Conservation (phyloP, 306 rosid genomes). For the Corylus americana region DNA sequence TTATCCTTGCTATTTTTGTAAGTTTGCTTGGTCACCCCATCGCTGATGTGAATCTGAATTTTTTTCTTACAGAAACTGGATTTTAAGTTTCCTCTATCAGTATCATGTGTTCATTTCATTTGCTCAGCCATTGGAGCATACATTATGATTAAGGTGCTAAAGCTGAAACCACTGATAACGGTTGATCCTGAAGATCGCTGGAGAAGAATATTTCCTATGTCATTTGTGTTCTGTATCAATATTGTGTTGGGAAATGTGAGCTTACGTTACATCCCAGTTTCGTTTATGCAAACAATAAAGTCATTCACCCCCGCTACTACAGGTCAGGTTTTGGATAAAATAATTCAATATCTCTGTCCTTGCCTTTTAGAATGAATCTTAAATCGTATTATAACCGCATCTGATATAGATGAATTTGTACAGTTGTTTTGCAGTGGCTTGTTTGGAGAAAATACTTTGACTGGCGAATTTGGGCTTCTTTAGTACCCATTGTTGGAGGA, state of each 20-base stretch:
- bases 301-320: constrained; percentile 99
- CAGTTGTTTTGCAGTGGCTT: constrained; percentile 94
- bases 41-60: constrained; percentile 11
- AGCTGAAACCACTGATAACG: constrained; percentile 77
- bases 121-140: constrained; percentile 90
- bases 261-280: constrained; percentile 93
- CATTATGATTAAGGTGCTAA: constrained; percentile 74
- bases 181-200: constrained; percentile 92
- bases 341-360: constrained; percentile 2
- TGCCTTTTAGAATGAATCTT: constrained; percentile 6
- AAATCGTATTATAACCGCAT: constrained; percentile 16
- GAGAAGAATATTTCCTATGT: constrained; percentile 98
- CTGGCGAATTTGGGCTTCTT: constrained; percentile 90
- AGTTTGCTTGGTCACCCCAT: constrained; percentile 3
- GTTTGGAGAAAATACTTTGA: constrained; percentile 94
- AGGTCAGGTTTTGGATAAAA: constrained; percentile 44
- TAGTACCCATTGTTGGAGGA: constrained; percentile 98
- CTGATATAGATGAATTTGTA: constrained; percentile 37
- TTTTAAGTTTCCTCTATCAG: constrained; percentile 91
- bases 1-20: constrained; percentile 11
- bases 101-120: constrained; percentile 89
- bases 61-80: constrained; percentile 76
- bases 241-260: constrained; percentile 97
- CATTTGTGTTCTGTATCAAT: constrained; percentile 95
- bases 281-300: constrained; percentile 98